Percentiles rank a stretch among this genome's conserved stretches.
phyloP scores from a whole-genome alignment of 1,139 yeast species.

The Pichia sp. region DNA sequence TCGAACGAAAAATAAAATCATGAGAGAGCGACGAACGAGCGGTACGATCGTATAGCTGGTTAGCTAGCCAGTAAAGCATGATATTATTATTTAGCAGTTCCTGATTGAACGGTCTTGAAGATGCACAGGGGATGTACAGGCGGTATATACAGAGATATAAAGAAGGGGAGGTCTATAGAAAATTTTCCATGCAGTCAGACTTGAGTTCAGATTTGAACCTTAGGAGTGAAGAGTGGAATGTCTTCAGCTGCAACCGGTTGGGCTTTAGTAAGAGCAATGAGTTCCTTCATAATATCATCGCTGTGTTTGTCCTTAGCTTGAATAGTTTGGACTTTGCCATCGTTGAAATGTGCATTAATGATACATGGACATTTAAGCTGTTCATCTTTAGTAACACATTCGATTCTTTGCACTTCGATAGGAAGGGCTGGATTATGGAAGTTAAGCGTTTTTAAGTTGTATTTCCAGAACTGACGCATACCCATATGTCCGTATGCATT shows the following conservation, averaged over 20 bases:
- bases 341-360: constrained; percentile 29
- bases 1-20: no score
- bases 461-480: constrained; percentile 60
- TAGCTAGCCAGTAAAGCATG: no score
- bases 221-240: constrained; percentile 16
- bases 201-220: constrained; percentile 2
- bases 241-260: constrained; percentile 31
- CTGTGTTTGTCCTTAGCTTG: constrained; percentile 37
- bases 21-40: no score
- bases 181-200: neutral
- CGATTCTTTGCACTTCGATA: constrained; percentile 54
- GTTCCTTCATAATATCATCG: constrained; percentile 35
- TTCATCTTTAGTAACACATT: constrained; percentile 38
- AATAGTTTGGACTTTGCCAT: constrained; percentile 32
- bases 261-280: constrained; percentile 34
- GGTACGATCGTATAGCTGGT: no score
- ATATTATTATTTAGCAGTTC: no score
- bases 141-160: no score
- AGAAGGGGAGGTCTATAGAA: no score
- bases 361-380: constrained; percentile 41
- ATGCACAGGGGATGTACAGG: no score
- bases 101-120: no score
- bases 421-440: constrained; percentile 73
- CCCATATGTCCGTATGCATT: constrained; percentile 48
- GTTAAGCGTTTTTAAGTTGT: constrained; percentile 66